Evolutionary conservation across 768 basidiomycete genomes (phyloP).

Genomic region (Boletus pseudopeckii): DNA sequence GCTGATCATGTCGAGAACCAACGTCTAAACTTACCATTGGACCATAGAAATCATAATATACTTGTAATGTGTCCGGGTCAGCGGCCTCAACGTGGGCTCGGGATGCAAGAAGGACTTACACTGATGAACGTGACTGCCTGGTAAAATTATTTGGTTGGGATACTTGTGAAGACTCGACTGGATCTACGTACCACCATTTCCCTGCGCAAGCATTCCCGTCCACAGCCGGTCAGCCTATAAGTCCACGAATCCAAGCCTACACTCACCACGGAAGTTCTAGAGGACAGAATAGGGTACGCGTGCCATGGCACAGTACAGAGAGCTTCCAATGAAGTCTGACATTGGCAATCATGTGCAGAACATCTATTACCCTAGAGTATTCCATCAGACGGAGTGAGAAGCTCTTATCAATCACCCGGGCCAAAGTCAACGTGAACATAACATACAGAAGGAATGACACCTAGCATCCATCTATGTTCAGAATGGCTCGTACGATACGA

Average conservation of each 20-base stretch:
- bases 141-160: neutral
- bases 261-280: neutral
- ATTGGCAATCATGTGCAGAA: neutral
- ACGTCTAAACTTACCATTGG: constrained; percentile 4
- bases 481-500: neutral
- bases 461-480: neutral
- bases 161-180: neutral
- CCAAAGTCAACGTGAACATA: no score
- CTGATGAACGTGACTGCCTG: neutral
- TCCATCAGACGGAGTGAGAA: neutral
- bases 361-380: neutral
- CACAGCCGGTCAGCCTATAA: neutral
- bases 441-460: constrained; percentile 2
- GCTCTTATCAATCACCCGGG: neutral
- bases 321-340: neutral
- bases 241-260: neutral
- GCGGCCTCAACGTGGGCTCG: no score
- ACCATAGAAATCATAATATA: neutral
- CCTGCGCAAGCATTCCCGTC: neutral
- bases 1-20: neutral
- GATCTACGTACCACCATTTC: constrained; percentile 1
- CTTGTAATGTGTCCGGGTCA: neutral
- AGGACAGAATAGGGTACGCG: neutral
- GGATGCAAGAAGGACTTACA: neutral
- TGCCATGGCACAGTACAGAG: neutral